Percentiles rank a stretch among this genome's conserved stretches.
Conservation (phyloP, 805 yeast species). For the Grigorovia transvaalensis region DNA sequence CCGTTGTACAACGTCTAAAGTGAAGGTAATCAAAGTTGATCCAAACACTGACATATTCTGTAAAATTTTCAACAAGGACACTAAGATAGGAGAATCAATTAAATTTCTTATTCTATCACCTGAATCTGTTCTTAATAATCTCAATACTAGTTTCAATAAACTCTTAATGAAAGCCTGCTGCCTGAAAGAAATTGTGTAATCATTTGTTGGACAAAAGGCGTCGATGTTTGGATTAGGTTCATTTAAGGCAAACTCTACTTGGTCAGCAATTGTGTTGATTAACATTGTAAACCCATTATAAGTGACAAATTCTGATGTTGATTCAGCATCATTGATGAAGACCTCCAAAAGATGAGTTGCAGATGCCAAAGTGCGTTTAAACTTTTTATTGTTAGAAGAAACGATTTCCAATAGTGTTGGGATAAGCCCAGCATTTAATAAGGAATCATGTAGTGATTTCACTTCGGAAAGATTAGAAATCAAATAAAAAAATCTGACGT, state of each 20-base stretch:
- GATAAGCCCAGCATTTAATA: slow-evolving; percentile 69
- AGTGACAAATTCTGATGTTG: slow-evolving; percentile 53
- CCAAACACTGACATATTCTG: slow-evolving; percentile 55
- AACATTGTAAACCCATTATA: slow-evolving; percentile 55
- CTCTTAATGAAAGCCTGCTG: slow-evolving; percentile 52
- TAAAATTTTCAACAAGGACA: slow-evolving; percentile 49
- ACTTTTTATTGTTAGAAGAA: slow-evolving; percentile 38
- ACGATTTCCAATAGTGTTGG: slow-evolving; percentile 55
- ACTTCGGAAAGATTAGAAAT: slow-evolving; percentile 52
- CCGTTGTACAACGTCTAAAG: slow-evolving; percentile 53
- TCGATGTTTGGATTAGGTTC: slow-evolving; percentile 52
- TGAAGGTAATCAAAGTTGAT: slow-evolving; percentile 45
- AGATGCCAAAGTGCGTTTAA: slow-evolving; percentile 49
- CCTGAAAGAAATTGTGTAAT: slow-evolving; percentile 44
- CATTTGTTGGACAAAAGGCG: slow-evolving; percentile 39
- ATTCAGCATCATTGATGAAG: slow-evolving; percentile 36
- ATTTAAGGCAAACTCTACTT: slow-evolving; percentile 52
- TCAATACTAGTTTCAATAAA: slow-evolving; percentile 51
- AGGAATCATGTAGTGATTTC: slow-evolving; percentile 42
- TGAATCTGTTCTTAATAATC: slow-evolving; percentile 58
- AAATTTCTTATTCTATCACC: slow-evolving; percentile 79
- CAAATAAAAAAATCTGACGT: slow-evolving; percentile 44
- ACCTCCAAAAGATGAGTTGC: slow-evolving; percentile 49
- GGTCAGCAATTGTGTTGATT: slow-evolving; percentile 50
- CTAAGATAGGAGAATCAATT: slow-evolving; percentile 73